Base-by-base conservation (phyloP, 1,139 yeast genomes). In the Lodderomyces theae region DNA sequence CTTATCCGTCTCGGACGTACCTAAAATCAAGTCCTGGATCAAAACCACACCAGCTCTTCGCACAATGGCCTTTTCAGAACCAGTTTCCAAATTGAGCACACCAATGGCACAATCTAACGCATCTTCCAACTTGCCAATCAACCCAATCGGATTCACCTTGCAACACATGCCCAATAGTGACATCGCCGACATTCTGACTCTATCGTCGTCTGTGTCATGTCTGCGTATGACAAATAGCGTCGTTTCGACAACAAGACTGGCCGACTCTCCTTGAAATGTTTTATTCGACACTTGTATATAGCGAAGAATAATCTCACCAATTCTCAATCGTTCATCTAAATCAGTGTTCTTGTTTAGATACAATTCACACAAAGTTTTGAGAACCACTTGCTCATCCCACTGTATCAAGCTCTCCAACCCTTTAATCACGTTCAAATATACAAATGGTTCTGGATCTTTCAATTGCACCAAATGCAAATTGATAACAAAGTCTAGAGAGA, bases 121-220 rank as follows among this genome's bases (percentile, higher is more conserved):
- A 43, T 82, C 84, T 1, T 60, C 61, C 21, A 88, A 60, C 41
- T 66, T 61, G 1, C 60, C 58, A 0, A 69, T 45, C 2, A 86
- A 54, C 0, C 85, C 86, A 2, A 66, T 47, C 0, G 88, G 82
- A 49, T 81, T 80, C 2, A 67, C 66, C 45, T 77, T 78, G 53
- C 89, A 77, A 25, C 85, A 67, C 5, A 74, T 63, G 16, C 96
- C 96, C 15, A 90, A 60, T 12, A 92, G 60, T 1, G 96, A 86
- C 80, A 89, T 74, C 0, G 96, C 80, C 1, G 97, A 89, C 85
- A 88, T 83, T 50, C 97, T 69, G 33, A 88, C 52, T 34, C 82
- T 72, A 42, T 72, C 68, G 50, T 88, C 96, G 1, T 57, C 55
- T 2, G 66, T 60, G 1, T 46, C 50, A 1, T 46, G 43, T 15